phyloP scores from a whole-genome alignment of 352 stramenopile species.

The Blastocystis sp. region DNA sequence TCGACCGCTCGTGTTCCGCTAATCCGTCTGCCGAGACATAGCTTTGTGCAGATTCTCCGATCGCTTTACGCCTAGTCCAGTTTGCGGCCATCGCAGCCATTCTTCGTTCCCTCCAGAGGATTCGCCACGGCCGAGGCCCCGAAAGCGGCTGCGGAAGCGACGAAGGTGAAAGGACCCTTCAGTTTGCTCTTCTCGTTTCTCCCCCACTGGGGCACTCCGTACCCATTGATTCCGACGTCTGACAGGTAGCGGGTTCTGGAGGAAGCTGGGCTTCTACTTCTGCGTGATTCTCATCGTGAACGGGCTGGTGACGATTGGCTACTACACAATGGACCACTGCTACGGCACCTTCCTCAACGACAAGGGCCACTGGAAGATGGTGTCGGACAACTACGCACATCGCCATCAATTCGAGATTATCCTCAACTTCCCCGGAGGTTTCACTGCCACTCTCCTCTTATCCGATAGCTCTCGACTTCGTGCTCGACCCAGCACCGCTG shows the following conservation, averaged over 20 bases:
- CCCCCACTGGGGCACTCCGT: conserved; percentile 50
- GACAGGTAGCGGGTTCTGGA: conserved; percentile 50
- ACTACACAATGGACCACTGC: conserved; percentile 51
- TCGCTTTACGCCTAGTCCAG: too few relatives aligned
- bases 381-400: conserved; percentile 8
- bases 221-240: background rate
- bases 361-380: conserved; percentile 22
- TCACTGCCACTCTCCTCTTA: background rate
- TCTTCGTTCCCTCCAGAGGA: background rate
- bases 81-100: too few relatives aligned
- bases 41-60: too few relatives aligned
- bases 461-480: conserved; percentile 38
- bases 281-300: conserved; percentile 56
- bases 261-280: conserved; percentile 61
- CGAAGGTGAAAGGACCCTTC: background rate
- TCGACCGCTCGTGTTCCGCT: too few relatives aligned
- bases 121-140: conserved; percentile 14
- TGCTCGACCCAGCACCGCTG: conserved; percentile 48
- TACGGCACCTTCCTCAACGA: conserved; percentile 36
- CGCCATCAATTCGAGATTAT: conserved; percentile 41
- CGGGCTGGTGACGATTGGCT: conserved; percentile 39
- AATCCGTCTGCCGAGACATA: too few relatives aligned
- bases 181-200: conserved; percentile 38
- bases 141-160: conserved; percentile 2
- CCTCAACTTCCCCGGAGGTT: conserved; percentile 58